phyloP scores from a whole-genome alignment of 2,329 filamentous ascomycete genomes.

The Sphaerulina musiva region DNA sequence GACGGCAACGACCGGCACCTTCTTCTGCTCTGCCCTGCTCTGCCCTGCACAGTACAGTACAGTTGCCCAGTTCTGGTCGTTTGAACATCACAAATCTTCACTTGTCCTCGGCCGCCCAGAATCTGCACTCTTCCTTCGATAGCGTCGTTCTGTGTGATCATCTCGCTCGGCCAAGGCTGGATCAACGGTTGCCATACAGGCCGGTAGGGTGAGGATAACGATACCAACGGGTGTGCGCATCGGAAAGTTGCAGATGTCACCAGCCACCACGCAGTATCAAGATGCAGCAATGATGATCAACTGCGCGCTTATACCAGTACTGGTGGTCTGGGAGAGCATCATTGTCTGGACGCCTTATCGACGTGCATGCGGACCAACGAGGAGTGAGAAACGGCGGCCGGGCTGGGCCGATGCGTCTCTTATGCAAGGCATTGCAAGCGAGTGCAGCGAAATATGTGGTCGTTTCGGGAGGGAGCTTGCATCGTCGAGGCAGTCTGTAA shows the following conservation, averaged over 20 bases:
- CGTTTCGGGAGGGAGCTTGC: not conserved
- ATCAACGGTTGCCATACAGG: not conserved
- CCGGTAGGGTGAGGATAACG: not conserved
- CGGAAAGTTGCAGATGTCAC: constrained; percentile 12
- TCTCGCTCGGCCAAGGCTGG: not conserved
- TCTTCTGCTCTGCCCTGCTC: not conserved
- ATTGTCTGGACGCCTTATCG: not conserved
- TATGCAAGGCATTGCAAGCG: constrained; percentile 1
- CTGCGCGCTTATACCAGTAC: not conserved
- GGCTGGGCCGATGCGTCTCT: not conserved
- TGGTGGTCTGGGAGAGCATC: no score
- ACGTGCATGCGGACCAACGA: constrained; percentile 4
- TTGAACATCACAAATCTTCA: not conserved
- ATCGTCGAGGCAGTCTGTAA: not conserved
- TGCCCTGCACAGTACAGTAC: no score
- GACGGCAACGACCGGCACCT: not conserved
- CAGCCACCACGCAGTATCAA: not conserved
- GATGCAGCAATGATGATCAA: constrained; percentile 7
- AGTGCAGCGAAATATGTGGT: not conserved
- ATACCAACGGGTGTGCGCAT: not conserved
- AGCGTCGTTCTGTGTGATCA: not conserved
- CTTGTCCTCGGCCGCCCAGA: not conserved
- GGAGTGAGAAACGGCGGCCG: not conserved
- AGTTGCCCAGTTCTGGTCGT: no score
- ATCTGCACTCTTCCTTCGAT: not conserved